Conservation (phyloP, 495 filamentous ascomycete species). For the Amphirosellinia nigrospora region DNA sequence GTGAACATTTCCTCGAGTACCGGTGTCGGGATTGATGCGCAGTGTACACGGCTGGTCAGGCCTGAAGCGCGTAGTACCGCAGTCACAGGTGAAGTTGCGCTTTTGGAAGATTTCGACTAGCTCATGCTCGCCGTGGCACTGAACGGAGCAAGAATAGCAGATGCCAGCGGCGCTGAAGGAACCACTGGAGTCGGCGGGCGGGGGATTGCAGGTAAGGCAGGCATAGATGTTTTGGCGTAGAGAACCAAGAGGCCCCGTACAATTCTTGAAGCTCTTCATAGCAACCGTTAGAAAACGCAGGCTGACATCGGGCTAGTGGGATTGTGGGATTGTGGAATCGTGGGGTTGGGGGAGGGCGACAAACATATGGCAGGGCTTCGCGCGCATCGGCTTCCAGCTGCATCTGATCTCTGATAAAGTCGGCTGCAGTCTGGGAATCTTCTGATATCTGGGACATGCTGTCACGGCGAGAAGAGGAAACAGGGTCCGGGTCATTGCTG, state of each 20-base stretch:
- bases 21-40: constrained; percentile 74
- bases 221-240: constrained; percentile 87
- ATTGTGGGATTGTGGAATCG: too few species aligned
- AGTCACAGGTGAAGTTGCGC: constrained; percentile 95
- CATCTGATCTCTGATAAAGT: constrained; percentile 91
- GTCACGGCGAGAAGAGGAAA: constrained; percentile 41
- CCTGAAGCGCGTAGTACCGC: constrained; percentile 84
- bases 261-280: constrained; percentile 82
- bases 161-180: constrained; percentile 80
- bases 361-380: constrained; percentile 88
- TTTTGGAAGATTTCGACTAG: constrained; percentile 97
- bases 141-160: constrained; percentile 95
- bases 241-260: constrained; percentile 84
- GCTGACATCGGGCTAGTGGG: too few species aligned
- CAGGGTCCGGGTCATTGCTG: neutral
- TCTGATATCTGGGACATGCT: constrained; percentile 73
- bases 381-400: constrained; percentile 92
- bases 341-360: constrained; percentile 4
- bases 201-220: constrained; percentile 91
- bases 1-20: constrained; percentile 74
- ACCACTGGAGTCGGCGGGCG: constrained; percentile 61
- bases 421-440: constrained; percentile 83
- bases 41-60: constrained; percentile 74
- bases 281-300: constrained; percentile 22
- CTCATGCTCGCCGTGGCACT: constrained; percentile 93